Percentiles rank a stretch among this genome's conserved stretches.
Conservation (phyloP, 2,329 filamentous ascomycete genomes). For the Penicillium paneum region DNA sequence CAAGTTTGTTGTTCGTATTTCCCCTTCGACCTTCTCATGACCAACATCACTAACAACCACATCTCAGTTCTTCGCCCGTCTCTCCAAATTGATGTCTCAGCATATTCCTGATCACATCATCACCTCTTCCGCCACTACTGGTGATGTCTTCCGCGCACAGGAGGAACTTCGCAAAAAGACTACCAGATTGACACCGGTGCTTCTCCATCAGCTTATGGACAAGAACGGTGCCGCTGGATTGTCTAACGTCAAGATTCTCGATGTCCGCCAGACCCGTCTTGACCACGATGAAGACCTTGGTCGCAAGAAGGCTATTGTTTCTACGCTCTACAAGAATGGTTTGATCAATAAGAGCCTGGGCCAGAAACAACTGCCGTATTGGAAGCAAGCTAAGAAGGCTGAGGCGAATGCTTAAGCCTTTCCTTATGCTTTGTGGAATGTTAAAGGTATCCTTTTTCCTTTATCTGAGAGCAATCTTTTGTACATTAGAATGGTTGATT, state of each 20-base stretch:
- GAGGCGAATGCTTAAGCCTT: conserved; percentile 6
- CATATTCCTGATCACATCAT: conserved; percentile 70
- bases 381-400: neutral
- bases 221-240: conserved; percentile 47
- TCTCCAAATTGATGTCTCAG: conserved; percentile 76
- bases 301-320: conserved; percentile 74
- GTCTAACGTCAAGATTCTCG: conserved; percentile 68
- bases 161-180: conserved; percentile 5
- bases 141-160: conserved; percentile 47
- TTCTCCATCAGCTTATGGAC: conserved; percentile 53
- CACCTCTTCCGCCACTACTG: conserved; percentile 53
- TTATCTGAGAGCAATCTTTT: conserved; percentile 20
- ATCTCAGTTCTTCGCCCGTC: conserved; percentile 70
- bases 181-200: conserved; percentile 38
- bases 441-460: neutral
- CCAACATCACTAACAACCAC: conserved; percentile 9
- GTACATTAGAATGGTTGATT: conserved; percentile 25
- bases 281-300: conserved; percentile 70
- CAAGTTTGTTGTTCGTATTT: conserved; percentile 68
- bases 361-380: neutral
- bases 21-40: neutral
- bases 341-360: conserved; percentile 49
- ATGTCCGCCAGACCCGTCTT: conserved; percentile 63
- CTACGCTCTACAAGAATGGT: conserved; percentile 62
- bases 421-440: neutral